Base-by-base conservation (phyloP, 2,329 filamentous ascomycete genomes). In the Monilinia polystroma region DNA sequence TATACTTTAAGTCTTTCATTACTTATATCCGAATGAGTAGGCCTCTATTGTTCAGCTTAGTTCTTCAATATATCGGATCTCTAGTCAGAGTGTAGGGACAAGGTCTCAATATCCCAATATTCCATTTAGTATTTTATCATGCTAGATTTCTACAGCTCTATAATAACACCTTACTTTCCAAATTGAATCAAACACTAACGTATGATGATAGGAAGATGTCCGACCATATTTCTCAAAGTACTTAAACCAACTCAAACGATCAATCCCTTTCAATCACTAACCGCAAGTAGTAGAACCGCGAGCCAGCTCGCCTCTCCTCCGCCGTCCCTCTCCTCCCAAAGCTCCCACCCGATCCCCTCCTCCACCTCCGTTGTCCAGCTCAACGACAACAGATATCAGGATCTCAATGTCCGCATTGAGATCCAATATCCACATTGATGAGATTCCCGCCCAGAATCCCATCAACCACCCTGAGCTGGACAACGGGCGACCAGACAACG, bases 61-160 rank as follows among this genome's bases (percentile, higher is more conserved):
- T 32, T 32, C 32, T 32, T 32, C 6, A 32, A 32, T 32, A 32
- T 6, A 32, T 32, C 32, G 4, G 6, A 32, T 32, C 32, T 32
- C 32, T 6, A 32, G 6, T 6, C 32, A 32, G 32, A 32, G 32
- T 23, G 23, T 23, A 23, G 23, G 23, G 23, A 23, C 23, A 23
- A 32, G 32, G 6, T 2, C 6, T 35, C 32, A 35, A 35, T 35
- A 35, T 35, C 4, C 32, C 32, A 35, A 35, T 35, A 41, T 45
- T 12, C 11, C 2, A 3, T 7, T 14, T 14, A 3, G 5, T 47
- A 2, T 2, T 20, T 1, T n/a, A 0, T 0, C 0, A 3, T 49
- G 5, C 4, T 1, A 35, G 6, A 1, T 18, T 7, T 23, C 0
- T 1, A 18, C 5, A 6, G 2, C 16, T 18, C 4, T 18, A 60